Percentiles rank a stretch among this genome's conserved stretches.
Conservation (phyloP, 345 rosid genomes). For the Eucalyptus tenuipes region DNA sequence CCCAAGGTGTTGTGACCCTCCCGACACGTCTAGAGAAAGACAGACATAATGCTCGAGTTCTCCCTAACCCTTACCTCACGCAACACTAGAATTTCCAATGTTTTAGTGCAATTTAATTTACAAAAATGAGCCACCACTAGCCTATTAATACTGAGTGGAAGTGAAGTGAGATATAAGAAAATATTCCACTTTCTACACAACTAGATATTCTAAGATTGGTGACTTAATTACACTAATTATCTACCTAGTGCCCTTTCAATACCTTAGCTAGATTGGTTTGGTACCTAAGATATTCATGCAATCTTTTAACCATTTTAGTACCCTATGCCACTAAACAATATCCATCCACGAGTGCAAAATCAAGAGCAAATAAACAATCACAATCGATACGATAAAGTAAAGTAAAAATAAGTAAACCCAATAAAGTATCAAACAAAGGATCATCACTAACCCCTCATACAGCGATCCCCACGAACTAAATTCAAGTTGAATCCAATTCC, state of each 20-base stretch:
- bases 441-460: neutral
- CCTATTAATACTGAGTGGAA: no score
- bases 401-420: neutral
- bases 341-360: neutral
- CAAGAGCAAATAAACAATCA: neutral
- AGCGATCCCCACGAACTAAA: neutral
- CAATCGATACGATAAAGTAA: neutral
- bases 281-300: neutral
- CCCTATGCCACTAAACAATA: neutral
- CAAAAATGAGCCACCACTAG: neutral
- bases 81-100: neutral
- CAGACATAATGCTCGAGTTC: neutral
- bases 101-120: neutral
- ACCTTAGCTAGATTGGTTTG: neutral
- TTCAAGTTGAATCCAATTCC: neutral
- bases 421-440: neutral
- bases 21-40: neutral
- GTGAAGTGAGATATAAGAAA: neutral
- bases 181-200: neutral
- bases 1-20: neutral
- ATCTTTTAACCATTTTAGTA: neutral
- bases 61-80: neutral
- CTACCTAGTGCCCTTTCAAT: neutral
- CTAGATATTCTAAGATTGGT: neutral
- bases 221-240: neutral